Base-by-base conservation (phyloP, 1,139 yeast genomes). In the Spathaspora jeffriesii region DNA sequence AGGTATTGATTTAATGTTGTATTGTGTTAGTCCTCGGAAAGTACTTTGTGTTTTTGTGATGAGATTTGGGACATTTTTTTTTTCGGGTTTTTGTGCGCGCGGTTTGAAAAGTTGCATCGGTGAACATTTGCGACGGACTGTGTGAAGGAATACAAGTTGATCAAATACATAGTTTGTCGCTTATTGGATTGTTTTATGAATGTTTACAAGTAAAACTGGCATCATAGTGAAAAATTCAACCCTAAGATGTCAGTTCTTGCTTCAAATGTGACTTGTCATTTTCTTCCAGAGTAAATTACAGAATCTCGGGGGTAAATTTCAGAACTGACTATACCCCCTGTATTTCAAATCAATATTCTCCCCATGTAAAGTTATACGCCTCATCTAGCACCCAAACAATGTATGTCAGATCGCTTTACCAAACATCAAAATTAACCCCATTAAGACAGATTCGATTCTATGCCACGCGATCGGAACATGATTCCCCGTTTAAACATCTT, bases 401-500 rank as follows among this genome's bases (percentile, higher is more conserved):
- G 21, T 43, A 20, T 14, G 20, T 9, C 8, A 28, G 42, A n/a
- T 15, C 28, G 11, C 11, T 23, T 36, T 20, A 25, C 4, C 34
- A 39, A 21, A 30, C 13, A 20, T 11, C 38, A 8, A 23, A 13
- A 22, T n/a, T 22, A 8, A 30, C 18, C n/a, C 14, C 38, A 5
- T 31, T 25, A 4, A n/a, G 20, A 10, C 13, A 14, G 10, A 6
- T 21, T 10, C 50, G 62, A 47, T 27, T 23, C 2, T 64, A 59
- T 47, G 68, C 63, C 10, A 69, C 71, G 6, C 55, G 77, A 40
- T 56, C 62, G 8, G 70, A 59, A 10, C 50, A 56, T 43, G 76
- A 71, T 42, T 69, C 74, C 0, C 76, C 76, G 0, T 66, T 71
- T 38, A 73, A 62, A 43, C 67, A 65, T 48, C 53, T 71, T 14